Conservation (phyloP, 169 alveolate species). For the Eimeria praecox region DNA sequence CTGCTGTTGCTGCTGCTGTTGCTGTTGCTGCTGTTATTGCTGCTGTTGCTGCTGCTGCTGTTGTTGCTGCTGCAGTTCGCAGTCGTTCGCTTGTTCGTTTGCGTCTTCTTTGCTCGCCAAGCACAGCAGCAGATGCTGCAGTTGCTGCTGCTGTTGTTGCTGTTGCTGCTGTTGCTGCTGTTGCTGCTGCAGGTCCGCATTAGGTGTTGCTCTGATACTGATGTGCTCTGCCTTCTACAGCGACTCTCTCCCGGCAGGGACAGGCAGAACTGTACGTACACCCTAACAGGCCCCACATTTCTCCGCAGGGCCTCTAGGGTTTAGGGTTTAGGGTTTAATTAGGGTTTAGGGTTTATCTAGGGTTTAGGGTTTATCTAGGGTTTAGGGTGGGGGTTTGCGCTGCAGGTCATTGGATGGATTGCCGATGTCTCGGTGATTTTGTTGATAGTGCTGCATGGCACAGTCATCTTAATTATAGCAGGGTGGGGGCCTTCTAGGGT, state of each 20-base stretch:
- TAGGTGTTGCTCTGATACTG: slow-evolving; percentile 4
- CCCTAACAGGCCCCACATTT: not conserved
- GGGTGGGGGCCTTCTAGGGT: not conserved
- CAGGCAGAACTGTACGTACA: not conserved
- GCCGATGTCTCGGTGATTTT: not conserved
- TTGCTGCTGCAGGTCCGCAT: slow-evolving; percentile 26
- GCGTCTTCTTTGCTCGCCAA: not conserved
- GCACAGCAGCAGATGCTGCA: not conserved
- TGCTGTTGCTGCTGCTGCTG: slow-evolving; percentile 38
- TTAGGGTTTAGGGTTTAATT: not conserved
- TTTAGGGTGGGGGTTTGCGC: not conserved
- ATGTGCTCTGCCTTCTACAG: slow-evolving; percentile 25
- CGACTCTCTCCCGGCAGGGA: not conserved
- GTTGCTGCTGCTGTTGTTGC: not conserved
- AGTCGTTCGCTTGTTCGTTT: not conserved
- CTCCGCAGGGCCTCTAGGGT: not conserved
- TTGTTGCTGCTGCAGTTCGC: not conserved
- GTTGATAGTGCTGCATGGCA: not conserved
- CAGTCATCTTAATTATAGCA: not conserved
- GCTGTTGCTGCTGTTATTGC: not conserved
- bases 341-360: slow-evolving; percentile 35
- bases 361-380: slow-evolving; percentile 27
- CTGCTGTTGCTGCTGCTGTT: not conserved
- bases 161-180: slow-evolving; percentile 37
- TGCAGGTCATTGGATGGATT: slow-evolving; percentile 53